phyloP scores from a whole-genome alignment of 1,284 basidiomycete genomes.

The Melanopsichium pennsylvanicum region DNA sequence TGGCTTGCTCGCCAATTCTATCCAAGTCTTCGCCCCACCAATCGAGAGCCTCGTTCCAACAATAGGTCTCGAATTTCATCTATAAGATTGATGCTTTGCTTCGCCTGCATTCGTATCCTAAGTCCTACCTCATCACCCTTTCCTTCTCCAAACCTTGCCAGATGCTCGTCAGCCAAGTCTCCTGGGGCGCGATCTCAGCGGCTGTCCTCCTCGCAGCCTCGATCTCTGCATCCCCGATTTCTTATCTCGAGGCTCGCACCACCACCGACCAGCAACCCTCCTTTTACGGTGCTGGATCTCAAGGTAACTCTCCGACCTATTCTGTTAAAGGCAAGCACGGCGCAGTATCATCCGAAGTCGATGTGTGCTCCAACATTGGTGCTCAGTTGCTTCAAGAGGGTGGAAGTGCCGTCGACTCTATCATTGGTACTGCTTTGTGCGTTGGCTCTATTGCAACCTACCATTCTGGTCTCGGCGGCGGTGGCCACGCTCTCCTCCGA shows the following conservation, averaged over 20 bases:
- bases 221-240: slow-evolving; percentile 9
- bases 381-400: slow-evolving; percentile 65
- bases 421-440: slow-evolving; percentile 63
- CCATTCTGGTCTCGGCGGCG: slow-evolving; percentile 67
- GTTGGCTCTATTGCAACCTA: slow-evolving; percentile 67
- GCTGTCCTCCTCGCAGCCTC: background rate
- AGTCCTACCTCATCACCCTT: background rate
- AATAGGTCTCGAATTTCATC: no score
- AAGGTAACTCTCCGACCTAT: slow-evolving; percentile 46
- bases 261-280: slow-evolving; percentile 12
- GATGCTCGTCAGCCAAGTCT: slow-evolving; percentile 3
- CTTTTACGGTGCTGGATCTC: slow-evolving; percentile 49
- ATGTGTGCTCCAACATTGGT: slow-evolving; percentile 67
- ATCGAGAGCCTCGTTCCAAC: no score
- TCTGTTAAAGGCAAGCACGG: slow-evolving; percentile 45
- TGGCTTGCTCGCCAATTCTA: no score
- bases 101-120: background rate
- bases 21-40: no score
- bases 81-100: no score
- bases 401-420: slow-evolving; percentile 67
- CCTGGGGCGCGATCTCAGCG: slow-evolving; percentile 7
- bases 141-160: background rate
- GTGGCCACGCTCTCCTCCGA: slow-evolving; percentile 59
- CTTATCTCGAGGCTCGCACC: slow-evolving; percentile 8
- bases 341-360: slow-evolving; percentile 63